Evolutionary conservation across 2,329 filamentous ascomycete species (phyloP).

Genomic region (Mycosphaerella sp.): DNA sequence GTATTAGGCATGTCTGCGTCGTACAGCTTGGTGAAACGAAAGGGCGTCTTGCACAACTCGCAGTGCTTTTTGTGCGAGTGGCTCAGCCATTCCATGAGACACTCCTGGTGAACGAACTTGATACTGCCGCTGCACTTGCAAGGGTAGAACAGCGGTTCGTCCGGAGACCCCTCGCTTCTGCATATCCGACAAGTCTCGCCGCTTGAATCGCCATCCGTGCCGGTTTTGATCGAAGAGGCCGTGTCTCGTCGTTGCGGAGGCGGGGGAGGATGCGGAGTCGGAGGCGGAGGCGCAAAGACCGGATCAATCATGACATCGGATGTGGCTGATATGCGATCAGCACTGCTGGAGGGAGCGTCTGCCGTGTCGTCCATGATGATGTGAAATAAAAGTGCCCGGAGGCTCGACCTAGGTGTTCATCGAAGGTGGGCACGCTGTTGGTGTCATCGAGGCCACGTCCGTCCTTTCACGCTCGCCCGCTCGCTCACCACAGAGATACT

Average conservation of each 20-base stretch:
- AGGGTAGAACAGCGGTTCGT: slow-evolving; percentile 89
- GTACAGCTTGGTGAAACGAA: slow-evolving; percentile 97
- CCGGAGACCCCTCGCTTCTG: slow-evolving; percentile 72
- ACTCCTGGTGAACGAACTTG: slow-evolving; percentile 96
- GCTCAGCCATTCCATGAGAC: slow-evolving; percentile 96
- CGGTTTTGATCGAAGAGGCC: slow-evolving; percentile 19
- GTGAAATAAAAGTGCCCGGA: background rate
- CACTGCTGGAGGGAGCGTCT: background rate
- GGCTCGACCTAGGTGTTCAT: slow-evolving; percentile 5
- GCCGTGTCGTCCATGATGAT: slow-evolving; percentile 20
- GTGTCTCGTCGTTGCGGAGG: slow-evolving; percentile 24
- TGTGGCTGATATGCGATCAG: background rate
- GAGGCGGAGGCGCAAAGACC: background rate
- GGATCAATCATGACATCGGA: slow-evolving; percentile 54
- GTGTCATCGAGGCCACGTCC: background rate
- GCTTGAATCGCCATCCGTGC: slow-evolving; percentile 37
- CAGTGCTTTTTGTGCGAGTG: slow-evolving; percentile 99
- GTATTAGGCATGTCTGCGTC: slow-evolving; percentile 84
- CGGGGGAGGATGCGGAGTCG: slow-evolving; percentile 39
- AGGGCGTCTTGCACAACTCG: slow-evolving; percentile 97
- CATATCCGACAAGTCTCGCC: slow-evolving; percentile 97
- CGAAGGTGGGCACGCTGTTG: background rate
- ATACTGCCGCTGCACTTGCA: slow-evolving; percentile 99
- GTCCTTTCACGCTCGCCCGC: no score
- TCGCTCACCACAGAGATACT: background rate